Evolutionary conservation across 345 rosid species (phyloP).

Genomic region (Dipteronia dyeriana): DNA sequence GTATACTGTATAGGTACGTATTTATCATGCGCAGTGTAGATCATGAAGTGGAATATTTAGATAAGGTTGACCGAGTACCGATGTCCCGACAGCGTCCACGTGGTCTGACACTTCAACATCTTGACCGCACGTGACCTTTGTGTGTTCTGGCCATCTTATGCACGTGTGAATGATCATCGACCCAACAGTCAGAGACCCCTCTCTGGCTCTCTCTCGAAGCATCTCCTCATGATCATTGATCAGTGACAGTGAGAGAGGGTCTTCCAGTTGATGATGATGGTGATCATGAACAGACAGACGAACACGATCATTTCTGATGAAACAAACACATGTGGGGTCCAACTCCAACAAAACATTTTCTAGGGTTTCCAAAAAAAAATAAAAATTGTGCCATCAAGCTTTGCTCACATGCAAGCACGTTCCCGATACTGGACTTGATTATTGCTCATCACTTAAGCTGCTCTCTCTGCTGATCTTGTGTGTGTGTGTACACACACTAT

Average conservation of each 20-base stretch:
- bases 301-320: constrained; percentile 20
- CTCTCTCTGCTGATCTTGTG: background rate
- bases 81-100: constrained; percentile 62
- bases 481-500: background rate
- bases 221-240: background rate
- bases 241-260: too few species aligned
- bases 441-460: background rate
- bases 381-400: too few species aligned
- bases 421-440: background rate
- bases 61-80: constrained; percentile 63
- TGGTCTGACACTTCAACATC: constrained; percentile 46
- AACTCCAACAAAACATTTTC: background rate
- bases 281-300: constrained; percentile 9
- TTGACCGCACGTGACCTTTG: constrained; percentile 58
- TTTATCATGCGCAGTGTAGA: background rate
- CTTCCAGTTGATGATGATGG: too few species aligned
- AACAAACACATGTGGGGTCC: background rate
- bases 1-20: too few species aligned
- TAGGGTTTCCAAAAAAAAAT: background rate
- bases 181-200: background rate
- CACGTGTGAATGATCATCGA: constrained; percentile 20
- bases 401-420: constrained; percentile 28
- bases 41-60: constrained; percentile 9
- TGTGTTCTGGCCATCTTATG: constrained; percentile 29
- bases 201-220: background rate